Base-by-base conservation (phyloP, 768 basidiomycete genomes). In the Lactarius akahatsu region DNA sequence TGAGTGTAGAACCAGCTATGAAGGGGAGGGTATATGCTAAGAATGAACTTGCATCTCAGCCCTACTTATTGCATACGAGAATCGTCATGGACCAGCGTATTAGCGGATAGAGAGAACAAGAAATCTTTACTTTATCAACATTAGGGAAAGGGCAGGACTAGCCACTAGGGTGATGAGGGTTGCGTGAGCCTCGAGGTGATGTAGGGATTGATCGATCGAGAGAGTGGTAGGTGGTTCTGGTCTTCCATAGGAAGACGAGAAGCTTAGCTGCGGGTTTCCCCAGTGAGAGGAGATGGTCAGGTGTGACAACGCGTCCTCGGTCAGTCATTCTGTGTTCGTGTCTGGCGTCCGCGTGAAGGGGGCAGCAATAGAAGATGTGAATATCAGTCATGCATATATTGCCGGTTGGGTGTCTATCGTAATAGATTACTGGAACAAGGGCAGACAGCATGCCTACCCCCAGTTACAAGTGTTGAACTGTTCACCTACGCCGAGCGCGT, bases 1-100 rank as follows among this genome's bases (percentile, higher is more conserved):
- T 10, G 15, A 47, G 54, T 43, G 57, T 32, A 59, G 30, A 36
- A 60, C 15, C 15, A 30, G 61, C 38, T 57, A 36, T 32, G 26
- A 45, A 16, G 58, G 38, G n/a, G 64, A 20, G 30, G 36, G 65
- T n/a, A 38, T 50, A 45, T 15, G 20, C 56, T 38, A 32, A 62
- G 55, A 28, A 40, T 30, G 64, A 54, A n/a, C 20, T 43, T 41
- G 26, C 4, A 4, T 47, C 23, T 34, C 32, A 1, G 43, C 26
- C 60, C 54, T 69, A 62, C 63, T 69, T 70, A 70, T 69, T 63
- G 43, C 67, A 38, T 7, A 45, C 26, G 58, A 47, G 40, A 30
- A 36, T 18, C 30, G 57, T 40, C 50, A 40, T 47, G 16, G 57
- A 63, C 15, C 7, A 3, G 54, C 40, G 61, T 20, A 67, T n/a